A percentile compares a stretch with the other conserved stretches of the same genome.
phyloP scores from a whole-genome alignment of 2,329 filamentous ascomycete species.

The Pseudophaeomoniella oleicola region DNA sequence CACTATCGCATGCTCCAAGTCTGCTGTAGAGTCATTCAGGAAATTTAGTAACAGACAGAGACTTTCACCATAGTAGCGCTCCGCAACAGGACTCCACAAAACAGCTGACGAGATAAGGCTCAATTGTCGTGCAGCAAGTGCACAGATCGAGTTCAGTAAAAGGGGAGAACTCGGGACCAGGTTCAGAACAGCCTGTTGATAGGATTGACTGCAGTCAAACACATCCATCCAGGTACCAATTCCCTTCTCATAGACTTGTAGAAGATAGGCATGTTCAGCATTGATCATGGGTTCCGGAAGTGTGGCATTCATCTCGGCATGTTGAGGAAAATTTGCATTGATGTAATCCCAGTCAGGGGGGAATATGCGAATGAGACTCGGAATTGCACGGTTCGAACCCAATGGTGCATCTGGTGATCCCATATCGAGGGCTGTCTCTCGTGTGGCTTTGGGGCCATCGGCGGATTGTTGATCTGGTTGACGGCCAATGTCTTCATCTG shows the following conservation, averaged over 20 bases:
- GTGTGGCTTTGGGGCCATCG: background rate
- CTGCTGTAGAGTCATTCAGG: no score
- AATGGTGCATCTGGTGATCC: slow-evolving; percentile 3
- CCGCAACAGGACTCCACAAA: slow-evolving; percentile 15
- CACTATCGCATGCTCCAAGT: slow-evolving; percentile 12
- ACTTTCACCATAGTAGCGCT: slow-evolving; percentile 16
- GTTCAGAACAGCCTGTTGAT: slow-evolving; percentile 16
- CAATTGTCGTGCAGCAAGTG: slow-evolving; percentile 19
- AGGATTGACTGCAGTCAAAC: slow-evolving; percentile 16
- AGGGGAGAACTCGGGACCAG: slow-evolving; percentile 16
- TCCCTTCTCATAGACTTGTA: slow-evolving; percentile 17
- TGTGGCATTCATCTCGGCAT: background rate
- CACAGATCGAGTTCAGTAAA: slow-evolving; percentile 18
- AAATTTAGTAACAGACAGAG: slow-evolving; percentile 16
- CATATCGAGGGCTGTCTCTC: background rate
- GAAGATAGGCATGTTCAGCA: slow-evolving; percentile 16
- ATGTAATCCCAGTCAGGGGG: slow-evolving; percentile 1
- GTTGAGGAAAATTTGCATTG: background rate
- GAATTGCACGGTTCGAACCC: slow-evolving; percentile 12
- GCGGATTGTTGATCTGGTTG: background rate
- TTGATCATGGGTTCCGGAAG: slow-evolving; percentile 7
- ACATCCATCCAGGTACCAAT: slow-evolving; percentile 21
- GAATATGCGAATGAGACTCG: background rate
- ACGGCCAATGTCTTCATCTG: background rate
- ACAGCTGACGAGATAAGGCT: slow-evolving; percentile 11